phyloP scores from a whole-genome alignment of 768 basidiomycete species.

The Suillus discolor region DNA sequence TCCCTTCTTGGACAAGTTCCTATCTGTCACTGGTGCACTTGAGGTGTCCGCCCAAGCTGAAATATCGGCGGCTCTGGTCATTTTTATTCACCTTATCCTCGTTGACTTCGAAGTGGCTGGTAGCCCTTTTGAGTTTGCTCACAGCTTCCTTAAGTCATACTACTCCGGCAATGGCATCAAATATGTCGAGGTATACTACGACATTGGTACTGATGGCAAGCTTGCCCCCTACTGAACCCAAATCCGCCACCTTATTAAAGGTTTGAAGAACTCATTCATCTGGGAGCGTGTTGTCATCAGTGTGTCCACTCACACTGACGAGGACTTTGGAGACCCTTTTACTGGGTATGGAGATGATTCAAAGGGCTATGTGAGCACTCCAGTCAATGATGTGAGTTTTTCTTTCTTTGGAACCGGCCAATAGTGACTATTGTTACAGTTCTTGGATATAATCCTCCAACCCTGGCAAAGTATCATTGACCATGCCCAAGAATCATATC shows the following conservation, averaged over 20 bases:
- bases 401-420: neutral
- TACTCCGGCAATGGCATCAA: neutral
- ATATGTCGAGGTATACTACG: neutral
- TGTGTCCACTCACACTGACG: neutral
- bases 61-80: neutral
- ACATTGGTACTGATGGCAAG: neutral
- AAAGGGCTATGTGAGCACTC: neutral
- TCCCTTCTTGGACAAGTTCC: neutral
- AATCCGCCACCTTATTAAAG: neutral
- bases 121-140: neutral
- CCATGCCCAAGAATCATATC: neutral
- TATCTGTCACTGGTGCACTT: neutral
- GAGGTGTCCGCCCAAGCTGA: neutral
- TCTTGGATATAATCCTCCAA: neutral
- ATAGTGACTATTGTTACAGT: neutral
- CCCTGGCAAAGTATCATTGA: neutral
- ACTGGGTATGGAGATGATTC: neutral
- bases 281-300: neutral
- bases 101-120: neutral
- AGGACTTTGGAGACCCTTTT: neutral
- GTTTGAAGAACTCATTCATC: neutral
- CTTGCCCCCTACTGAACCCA: neutral
- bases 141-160: neutral
- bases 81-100: neutral
- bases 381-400: constrained; percentile 3